Conservation (phyloP, 2,329 filamentous ascomycete species). For the Pyrenophora seminiperda region DNA sequence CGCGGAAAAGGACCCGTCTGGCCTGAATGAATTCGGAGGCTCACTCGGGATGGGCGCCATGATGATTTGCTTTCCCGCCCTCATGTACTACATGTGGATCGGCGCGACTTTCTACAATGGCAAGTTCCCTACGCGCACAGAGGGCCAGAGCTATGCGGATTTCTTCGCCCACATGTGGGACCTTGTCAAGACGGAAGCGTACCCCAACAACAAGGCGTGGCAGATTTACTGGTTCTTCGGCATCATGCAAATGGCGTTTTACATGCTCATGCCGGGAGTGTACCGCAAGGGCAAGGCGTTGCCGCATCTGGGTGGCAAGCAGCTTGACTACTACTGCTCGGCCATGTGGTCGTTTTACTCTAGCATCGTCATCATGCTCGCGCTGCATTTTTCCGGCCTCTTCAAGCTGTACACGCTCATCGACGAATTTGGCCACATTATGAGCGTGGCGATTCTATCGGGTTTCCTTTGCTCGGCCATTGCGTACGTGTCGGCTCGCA, state of each 20-base stretch:
- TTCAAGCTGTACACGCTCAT: constrained; percentile 92
- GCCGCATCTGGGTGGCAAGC: constrained; percentile 78
- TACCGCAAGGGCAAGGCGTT: constrained; percentile 88
- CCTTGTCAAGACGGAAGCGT: constrained; percentile 82
- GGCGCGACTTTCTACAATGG: constrained; percentile 92
- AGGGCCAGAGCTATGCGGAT: constrained; percentile 69
- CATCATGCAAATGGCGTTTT: constrained; percentile 80
- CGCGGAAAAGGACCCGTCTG: constrained; percentile 51
- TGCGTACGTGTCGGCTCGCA: constrained; percentile 84
- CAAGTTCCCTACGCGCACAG: constrained; percentile 70
- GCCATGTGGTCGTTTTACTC: constrained; percentile 85
- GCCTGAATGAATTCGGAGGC: constrained; percentile 82
- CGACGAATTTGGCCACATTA: constrained; percentile 91
- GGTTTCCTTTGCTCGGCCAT: constrained; percentile 82
- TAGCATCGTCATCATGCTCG: constrained; percentile 73
- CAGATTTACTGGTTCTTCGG: constrained; percentile 94
- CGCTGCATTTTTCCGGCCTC: constrained; percentile 78
- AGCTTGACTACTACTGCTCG: constrained; percentile 93
- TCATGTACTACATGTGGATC: constrained; percentile 99
- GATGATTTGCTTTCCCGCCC: constrained; percentile 89
- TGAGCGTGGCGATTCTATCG: constrained; percentile 90
- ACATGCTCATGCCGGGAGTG: constrained; percentile 85
- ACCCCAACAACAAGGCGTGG: constrained; percentile 83
- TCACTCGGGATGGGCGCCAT: constrained; percentile 77
- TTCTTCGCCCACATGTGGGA: constrained; percentile 74